These are phyloP conservation scores for Deuterostichococcus epilithicus DNA, from an alignment of 139 green algal genomes.

Conservation along the genomic window DNA sequence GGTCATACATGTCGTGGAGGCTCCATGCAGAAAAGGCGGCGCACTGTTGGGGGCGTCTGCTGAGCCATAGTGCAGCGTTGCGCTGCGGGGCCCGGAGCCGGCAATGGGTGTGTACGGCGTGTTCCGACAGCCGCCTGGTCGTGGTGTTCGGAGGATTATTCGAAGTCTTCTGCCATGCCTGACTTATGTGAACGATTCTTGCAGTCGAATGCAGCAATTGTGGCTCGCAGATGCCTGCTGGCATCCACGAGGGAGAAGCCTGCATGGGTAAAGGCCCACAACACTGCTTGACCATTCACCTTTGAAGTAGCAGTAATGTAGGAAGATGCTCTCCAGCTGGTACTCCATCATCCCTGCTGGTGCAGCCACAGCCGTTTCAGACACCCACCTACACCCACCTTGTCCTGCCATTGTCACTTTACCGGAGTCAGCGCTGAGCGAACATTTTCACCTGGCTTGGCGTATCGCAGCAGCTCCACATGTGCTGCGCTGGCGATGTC, in stretches of 20 bases:
- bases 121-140: slow-evolving; percentile 36
- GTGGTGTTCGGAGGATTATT: no score
- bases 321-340: slow-evolving; percentile 66
- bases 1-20: not conserved
- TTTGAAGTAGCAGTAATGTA: slow-evolving; percentile 60
- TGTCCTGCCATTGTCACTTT: not conserved
- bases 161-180: no score
- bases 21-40: not conserved
- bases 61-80: slow-evolving; percentile 88
- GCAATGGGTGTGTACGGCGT: slow-evolving; percentile 80
- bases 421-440: no score
- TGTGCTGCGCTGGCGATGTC: slow-evolving; percentile 56
- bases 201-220: no score
- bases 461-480: slow-evolving; percentile 32
- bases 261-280: no score
- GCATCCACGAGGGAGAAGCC: no score
- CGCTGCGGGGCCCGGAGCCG: slow-evolving; percentile 68
- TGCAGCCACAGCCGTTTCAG: not conserved
- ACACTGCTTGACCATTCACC: no score
- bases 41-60: slow-evolving; percentile 74
- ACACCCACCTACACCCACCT: no score
- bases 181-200: no score
- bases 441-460: slow-evolving; percentile 46
- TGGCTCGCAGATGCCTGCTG: no score
- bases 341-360: slow-evolving; percentile 65